Evolutionary conservation across 345 rosid species (phyloP), one percentile per base, ranked within the genome.

Genomic region (Salix exigua): DNA sequence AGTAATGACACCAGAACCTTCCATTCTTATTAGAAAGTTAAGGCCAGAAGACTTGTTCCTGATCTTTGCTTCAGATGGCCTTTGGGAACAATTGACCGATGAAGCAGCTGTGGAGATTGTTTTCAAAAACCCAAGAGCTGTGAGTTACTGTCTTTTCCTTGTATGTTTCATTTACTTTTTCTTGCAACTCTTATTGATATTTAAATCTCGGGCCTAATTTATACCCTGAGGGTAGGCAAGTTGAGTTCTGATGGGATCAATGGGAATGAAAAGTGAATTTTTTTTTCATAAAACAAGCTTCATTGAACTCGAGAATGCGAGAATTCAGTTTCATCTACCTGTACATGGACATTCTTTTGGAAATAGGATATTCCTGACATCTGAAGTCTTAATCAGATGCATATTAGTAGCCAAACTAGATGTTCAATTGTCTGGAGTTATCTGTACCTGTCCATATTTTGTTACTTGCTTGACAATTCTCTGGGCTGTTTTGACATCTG

Each of bases 41-140:
- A 87, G 76, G 79, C 87, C 91, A 78, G 87, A 91, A 42, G 99
- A 96, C 86, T 77, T 84, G 65, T 96, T 96, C 83, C 84, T 96
- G 73, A 91, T 95, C 79, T 95, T 95, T 88, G 99, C 99, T 83
- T 93, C 97, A 19, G 99, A 95, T 81, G 99, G 99, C 85, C 96
- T 96, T 53, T 96, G 99, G 99, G 99, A 96, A 82, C 98, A 96
- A 76, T 86, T 96, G 83, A 90, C 85, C 38, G 99, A 96, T 77
- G 88, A 93, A 88, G 87, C 87, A 58, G 99, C 96, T 0, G 96
- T 91, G 19, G 92, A 91, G 72, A 93, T 96, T 60, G 99, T 96
- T 66, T 83, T 83, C 60, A 93, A 90, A 74, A 87, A 89, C 84
- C 97, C 98, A 4, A 93, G 97, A 91, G 88, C 85, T 31, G 99